Evolutionary conservation across 495 filamentous ascomycete species (phyloP), one percentile per base, ranked within the genome.

Genomic region (Annulohypoxylon stygium): DNA sequence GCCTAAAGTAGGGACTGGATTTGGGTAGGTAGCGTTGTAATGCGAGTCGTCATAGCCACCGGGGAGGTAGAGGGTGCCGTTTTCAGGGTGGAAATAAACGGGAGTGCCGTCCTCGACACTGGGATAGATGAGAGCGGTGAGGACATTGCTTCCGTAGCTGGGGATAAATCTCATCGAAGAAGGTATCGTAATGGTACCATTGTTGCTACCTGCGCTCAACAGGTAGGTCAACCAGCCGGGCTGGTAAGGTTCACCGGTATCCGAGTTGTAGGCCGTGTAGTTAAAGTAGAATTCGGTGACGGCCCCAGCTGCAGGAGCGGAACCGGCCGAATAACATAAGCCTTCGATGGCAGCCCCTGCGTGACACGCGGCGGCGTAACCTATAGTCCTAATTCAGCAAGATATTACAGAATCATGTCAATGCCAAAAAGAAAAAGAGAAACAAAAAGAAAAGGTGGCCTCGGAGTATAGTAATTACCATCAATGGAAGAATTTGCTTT

Each of bases 291-390:
- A 74, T 23, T 74, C 23, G 36, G 51, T 50, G 1, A 53, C 57
- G 11, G 23, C 53, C 7, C 48, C 36, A 14, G 63, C 25, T 0
- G 37, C 2, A 4, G 74, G 70, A 5, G 65, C 30, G 12, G 65
- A 36, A 18, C 76, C 77, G 11, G 69, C 8, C 9, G 71, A 20
- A 51, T 75, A 75, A 54, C 75, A 77, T 2, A 77, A 53, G 12
- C 36, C 72, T 37, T 75, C 69, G 0, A 70, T 77, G 25, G 55
- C 71, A 23, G 72, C 71, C 18, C 75, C 75, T 4, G 75, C 65
- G 10, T 73, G 75, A 20, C 75, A 77, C 0, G 69, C 72, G 25
- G 68, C 70, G 0, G 53, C 69, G 25, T 70, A 77, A 4, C 75
- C 75, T 77, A 30, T 43, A 57, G 18, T 14, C 9, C 4, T n/a